Evolutionary conservation across 257 asterid species (phyloP).

Genomic region (Solanum appendiculatum): DNA sequence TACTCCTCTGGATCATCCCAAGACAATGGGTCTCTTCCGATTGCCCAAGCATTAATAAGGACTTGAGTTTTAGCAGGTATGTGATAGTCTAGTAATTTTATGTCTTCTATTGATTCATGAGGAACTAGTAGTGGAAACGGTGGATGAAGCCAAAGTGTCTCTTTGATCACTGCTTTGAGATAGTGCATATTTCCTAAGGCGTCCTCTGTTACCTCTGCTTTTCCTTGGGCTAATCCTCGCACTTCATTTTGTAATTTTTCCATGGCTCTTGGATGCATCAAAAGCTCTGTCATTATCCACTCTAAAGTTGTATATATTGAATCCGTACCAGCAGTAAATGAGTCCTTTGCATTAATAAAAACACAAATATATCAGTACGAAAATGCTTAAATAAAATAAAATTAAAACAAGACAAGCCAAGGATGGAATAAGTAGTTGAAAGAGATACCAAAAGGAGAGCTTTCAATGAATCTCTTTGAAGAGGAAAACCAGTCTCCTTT

Average conservation of each 20-base stretch:
- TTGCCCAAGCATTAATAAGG: constrained; percentile 41
- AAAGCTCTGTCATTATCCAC: constrained; percentile 36
- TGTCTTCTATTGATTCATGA: constrained; percentile 26
- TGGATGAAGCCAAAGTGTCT: constrained; percentile 25
- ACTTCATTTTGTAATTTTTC: constrained; percentile 22
- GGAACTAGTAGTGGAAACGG: constrained; percentile 38
- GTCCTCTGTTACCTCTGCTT: constrained; percentile 14
- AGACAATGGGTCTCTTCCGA: constrained; percentile 19
- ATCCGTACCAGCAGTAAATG: constrained; percentile 39
- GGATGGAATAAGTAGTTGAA: not conserved
- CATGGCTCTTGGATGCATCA: not conserved
- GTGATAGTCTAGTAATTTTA: constrained; percentile 25
- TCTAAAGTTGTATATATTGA: constrained; percentile 17
- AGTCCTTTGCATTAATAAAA: constrained; percentile 15
- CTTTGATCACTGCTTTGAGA: constrained; percentile 37
- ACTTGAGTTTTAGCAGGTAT: constrained; percentile 22
- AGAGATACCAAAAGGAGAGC: constrained; percentile 3
- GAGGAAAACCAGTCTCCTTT: not conserved
- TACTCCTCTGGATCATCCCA: constrained; percentile 43
- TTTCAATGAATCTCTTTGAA: constrained; percentile 22
- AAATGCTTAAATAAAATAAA: not conserved
- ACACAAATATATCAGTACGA: not conserved
- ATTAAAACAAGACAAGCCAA: not conserved
- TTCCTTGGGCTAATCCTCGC: not conserved
- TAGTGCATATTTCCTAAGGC: constrained; percentile 35